Evolutionary conservation across 805 yeast genomes (phyloP).

Genomic region (Yarrowia phangngaensis): DNA sequence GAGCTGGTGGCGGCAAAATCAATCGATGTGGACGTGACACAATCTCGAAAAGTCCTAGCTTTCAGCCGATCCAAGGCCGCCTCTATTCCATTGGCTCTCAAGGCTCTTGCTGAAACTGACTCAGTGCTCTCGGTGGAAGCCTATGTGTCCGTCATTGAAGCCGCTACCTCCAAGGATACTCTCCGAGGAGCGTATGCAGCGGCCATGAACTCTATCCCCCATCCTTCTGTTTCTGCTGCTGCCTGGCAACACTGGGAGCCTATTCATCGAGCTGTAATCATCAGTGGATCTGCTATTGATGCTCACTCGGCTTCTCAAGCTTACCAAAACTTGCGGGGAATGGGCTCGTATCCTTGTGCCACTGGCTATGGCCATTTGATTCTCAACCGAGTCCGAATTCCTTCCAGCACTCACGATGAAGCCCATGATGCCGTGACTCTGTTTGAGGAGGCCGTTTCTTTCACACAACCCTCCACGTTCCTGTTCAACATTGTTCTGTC

Average conservation of each 20-base stretch:
- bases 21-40: neutral
- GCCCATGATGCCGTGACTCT: slow-evolving; percentile 38
- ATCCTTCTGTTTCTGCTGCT: slow-evolving; percentile 29
- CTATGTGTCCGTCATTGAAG: slow-evolving; percentile 12
- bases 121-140: slow-evolving; percentile 5
- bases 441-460: slow-evolving; percentile 37
- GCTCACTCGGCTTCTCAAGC: slow-evolving; percentile 29
- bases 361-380: slow-evolving; percentile 40
- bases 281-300: slow-evolving; percentile 33
- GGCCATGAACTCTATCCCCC: slow-evolving; percentile 29
- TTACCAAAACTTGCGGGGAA: slow-evolving; percentile 32
- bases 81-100: slow-evolving; percentile 6
- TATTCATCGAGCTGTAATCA: slow-evolving; percentile 36
- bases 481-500: slow-evolving; percentile 40
- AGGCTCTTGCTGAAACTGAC: slow-evolving; percentile 1
- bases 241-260: slow-evolving; percentile 35
- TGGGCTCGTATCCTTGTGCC: slow-evolving; percentile 39
- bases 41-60: slow-evolving; percentile 12
- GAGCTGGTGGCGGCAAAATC: too few relatives aligned
- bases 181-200: slow-evolving; percentile 4
- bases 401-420: slow-evolving; percentile 34
- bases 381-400: slow-evolving; percentile 16
- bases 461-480: slow-evolving; percentile 36
- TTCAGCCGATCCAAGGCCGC: slow-evolving; percentile 12
- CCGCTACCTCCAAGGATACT: slow-evolving; percentile 7